Base-by-base conservation (phyloP, 2,329 filamentous ascomycete genomes). In the Colletotrichum eleusines region DNA sequence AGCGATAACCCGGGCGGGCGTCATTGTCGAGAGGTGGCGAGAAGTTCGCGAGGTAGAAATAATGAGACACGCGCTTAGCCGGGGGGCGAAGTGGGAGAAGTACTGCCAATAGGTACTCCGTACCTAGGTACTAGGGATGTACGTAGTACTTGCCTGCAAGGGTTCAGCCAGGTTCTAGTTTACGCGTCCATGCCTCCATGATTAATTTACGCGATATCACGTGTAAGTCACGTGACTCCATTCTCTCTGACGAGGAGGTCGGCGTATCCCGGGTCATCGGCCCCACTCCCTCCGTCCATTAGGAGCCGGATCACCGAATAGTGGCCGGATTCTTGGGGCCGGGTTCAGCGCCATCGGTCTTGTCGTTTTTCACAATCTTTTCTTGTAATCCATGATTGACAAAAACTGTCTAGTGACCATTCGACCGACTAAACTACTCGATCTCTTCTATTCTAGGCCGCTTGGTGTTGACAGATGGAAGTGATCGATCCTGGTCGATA, bases 361-460 rank as follows among this genome's bases (percentile, higher is more conserved):
- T 14, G 2, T 26, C 6, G 12, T 57, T 40, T 40, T 11, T 3
- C 33, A 57, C 12, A 8, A 26, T 8, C 20, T 18, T 40, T 2
- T 18, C 23, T 26, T 26, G 8, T 18, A 11, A 11, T 26, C 12
- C 9, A 11, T 26, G n/a, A 12, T 35, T 18, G 8, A 9, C 26
- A 61, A 46, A 9, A 35, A 48, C 5, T 9, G 11, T 23, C 8
- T 18, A 12, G 9, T 9, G 8, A 59, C 6, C 11, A 26, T 23
- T 5, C 0, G 28, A 60, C 33, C 1, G 23, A 11, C 12, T 50
- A 9, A 3, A 6, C 40, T 78, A 91, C 76, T 91, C 89, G 74
- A 91, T 83, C 79, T 91, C 90, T 75, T 91, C 88, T 70, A 91
- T 87, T 68, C 82, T 81, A 20, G 84, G 84, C 70, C 69, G 44